phyloP scores from a whole-genome alignment of 805 yeast genomes.

The Pachysolen tannophilus region DNA sequence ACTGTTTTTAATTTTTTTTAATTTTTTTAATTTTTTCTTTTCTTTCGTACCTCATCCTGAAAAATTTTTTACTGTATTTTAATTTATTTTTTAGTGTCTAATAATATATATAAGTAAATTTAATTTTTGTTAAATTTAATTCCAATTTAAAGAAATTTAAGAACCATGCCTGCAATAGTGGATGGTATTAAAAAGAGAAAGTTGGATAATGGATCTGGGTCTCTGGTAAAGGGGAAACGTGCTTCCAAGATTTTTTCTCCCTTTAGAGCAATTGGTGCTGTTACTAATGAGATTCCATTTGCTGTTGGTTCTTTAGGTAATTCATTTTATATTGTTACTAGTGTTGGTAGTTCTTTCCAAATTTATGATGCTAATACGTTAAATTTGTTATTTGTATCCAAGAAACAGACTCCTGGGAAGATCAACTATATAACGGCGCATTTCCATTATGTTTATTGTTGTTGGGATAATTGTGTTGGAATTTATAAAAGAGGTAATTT shows the following conservation, averaged over 20 bases:
- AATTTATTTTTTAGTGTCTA: too few relatives aligned
- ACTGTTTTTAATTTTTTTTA: too few relatives aligned
- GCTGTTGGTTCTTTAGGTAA: constrained; percentile 85
- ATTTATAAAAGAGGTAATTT: constrained; percentile 76
- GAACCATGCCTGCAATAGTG: too few relatives aligned
- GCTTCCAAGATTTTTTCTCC: constrained; percentile 74
- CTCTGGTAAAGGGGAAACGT: too few relatives aligned
- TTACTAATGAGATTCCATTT: constrained; percentile 80
- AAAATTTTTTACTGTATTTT: too few relatives aligned
- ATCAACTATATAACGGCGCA: constrained; percentile 73
- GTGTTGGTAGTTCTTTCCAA: constrained; percentile 85
- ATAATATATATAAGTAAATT: too few relatives aligned
- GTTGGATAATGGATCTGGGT: too few relatives aligned
- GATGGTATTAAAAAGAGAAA: too few relatives aligned
- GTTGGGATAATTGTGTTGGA: constrained; percentile 64
- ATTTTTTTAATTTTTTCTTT: too few relatives aligned
- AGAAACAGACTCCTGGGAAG: constrained; percentile 59
- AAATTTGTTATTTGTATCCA: constrained; percentile 80
- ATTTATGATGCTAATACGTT: constrained; percentile 87
- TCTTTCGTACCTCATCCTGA: too few relatives aligned
- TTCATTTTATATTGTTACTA: constrained; percentile 79
- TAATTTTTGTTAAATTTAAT: too few relatives aligned
- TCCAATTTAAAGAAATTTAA: too few relatives aligned
- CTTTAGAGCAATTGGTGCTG: constrained; percentile 80
- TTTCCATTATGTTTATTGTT: constrained; percentile 77